A percentile compares a stretch with the other conserved stretches of the same genome.
Conservation (phyloP, 1,139 yeast species). For the Suhomyces anneliseae region DNA sequence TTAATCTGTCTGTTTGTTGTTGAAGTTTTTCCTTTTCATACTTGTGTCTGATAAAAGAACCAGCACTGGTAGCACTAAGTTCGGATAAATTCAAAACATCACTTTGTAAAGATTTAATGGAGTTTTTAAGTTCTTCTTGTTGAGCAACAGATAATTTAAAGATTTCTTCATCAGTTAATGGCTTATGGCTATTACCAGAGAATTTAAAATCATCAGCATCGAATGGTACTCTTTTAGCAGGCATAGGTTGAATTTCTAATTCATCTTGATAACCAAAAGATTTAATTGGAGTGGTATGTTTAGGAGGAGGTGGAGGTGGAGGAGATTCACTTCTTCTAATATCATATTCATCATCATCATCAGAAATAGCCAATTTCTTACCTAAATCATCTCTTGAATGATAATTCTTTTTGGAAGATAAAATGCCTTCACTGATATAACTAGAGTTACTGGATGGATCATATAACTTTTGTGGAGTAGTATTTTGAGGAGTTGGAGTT, state of each 20-base stretch:
- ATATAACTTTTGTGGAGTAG: conserved; percentile 8
- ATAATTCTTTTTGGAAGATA: conserved; percentile 32
- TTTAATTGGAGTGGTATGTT: conserved; percentile 23
- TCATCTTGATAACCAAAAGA: conserved; percentile 14
- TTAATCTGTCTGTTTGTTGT: conserved; percentile 6
- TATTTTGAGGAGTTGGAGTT: conserved; percentile 2
- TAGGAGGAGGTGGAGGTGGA: conserved; percentile 59
- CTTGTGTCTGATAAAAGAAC: conserved; percentile 75
- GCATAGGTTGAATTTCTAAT: conserved; percentile 4
- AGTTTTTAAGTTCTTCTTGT: conserved; percentile 43
- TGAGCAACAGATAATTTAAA: conserved; percentile 32
- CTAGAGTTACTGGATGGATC: conserved; percentile 26
- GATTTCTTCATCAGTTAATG: conserved; percentile 32
- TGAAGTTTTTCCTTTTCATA: conserved; percentile 40
- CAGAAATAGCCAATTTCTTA: conserved; percentile 33
- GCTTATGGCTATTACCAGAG: conserved; percentile 26
- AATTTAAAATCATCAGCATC: conserved; percentile 42
- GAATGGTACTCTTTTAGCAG: conserved; percentile 27
- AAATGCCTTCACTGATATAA: conserved; percentile 39
- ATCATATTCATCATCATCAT: conserved; percentile 19
- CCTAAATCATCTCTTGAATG: conserved; percentile 41
- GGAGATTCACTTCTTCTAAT: conserved; percentile 6
- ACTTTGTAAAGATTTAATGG: conserved; percentile 46
- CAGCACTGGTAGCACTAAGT: conserved; percentile 88
- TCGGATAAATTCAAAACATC: conserved; percentile 57